Percentiles rank a stretch among this genome's conserved stretches.
Conservation (phyloP, 2,329 filamentous ascomycete species). For the Cadophora luteo-olivacea region DNA sequence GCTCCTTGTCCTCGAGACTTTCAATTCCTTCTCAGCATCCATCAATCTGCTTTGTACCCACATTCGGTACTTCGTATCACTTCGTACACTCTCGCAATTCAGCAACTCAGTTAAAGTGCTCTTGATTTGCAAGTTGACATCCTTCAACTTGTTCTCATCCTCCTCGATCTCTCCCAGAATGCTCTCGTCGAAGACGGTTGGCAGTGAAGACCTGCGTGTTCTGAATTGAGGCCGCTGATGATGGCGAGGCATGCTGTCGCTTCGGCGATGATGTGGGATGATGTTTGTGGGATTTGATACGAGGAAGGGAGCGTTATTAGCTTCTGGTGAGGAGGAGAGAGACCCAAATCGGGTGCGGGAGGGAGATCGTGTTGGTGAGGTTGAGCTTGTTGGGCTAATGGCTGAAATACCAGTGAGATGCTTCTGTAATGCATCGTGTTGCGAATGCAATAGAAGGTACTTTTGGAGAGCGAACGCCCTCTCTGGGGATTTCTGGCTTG, state of each 20-base stretch:
- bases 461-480: slow-evolving; percentile 45
- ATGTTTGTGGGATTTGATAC: slow-evolving; percentile 10
- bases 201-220: slow-evolving; percentile 35
- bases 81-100: slow-evolving; percentile 56
- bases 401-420: slow-evolving; percentile 40
- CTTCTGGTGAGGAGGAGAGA: slow-evolving; percentile 34
- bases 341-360: slow-evolving; percentile 30
- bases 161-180: slow-evolving; percentile 36
- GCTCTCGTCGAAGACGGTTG: slow-evolving; percentile 37
- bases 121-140: slow-evolving; percentile 60
- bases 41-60: slow-evolving; percentile 60
- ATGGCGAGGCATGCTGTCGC: slow-evolving; percentile 22
- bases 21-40: slow-evolving; percentile 57
- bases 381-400: slow-evolving; percentile 22
- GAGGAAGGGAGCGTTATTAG: slow-evolving; percentile 21
- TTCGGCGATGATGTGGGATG: slow-evolving; percentile 27
- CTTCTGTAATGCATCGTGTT: slow-evolving; percentile 45
- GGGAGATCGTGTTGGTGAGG: slow-evolving; percentile 19
- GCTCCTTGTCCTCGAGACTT: slow-evolving; percentile 35
- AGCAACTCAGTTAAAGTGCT: slow-evolving; percentile 59
- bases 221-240: slow-evolving; percentile 22
- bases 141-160: slow-evolving; percentile 48
- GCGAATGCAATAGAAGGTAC: slow-evolving; percentile 46
- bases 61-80: slow-evolving; percentile 52
- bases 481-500: slow-evolving; percentile 38